A percentile compares a stretch with the other conserved stretches of the same genome.
Evolutionary conservation across 495 filamentous ascomycete species (phyloP).

Genomic region (Poronia punctata): DNA sequence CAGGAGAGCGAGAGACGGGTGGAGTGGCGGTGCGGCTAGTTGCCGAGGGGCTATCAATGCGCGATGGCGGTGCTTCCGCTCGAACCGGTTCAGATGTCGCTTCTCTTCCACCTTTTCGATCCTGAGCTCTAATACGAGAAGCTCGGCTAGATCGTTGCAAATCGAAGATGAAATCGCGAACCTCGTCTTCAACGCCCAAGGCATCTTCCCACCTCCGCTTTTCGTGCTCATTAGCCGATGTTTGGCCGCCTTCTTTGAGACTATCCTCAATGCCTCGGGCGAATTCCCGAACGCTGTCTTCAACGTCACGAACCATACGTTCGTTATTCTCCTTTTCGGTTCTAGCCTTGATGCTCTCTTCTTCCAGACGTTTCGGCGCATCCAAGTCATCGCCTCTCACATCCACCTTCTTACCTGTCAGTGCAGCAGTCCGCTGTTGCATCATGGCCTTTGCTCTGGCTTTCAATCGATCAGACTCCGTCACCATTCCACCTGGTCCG

Average conservation of each 20-base stretch:
- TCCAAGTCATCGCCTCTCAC: constrained; percentile 59
- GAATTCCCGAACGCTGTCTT: constrained; percentile 93
- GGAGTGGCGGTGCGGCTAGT: constrained; percentile 39
- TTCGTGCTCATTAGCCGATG: constrained; percentile 72
- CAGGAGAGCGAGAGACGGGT: constrained; percentile 28
- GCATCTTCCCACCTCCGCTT: constrained; percentile 92
- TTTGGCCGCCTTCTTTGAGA: constrained; percentile 72
- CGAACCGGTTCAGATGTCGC: constrained; percentile 39
- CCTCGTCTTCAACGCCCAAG: constrained; percentile 90
- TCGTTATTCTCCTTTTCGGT: constrained; percentile 90
- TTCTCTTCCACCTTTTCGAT: constrained; percentile 40
- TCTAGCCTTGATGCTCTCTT: constrained; percentile 73
- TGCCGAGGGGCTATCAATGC: constrained; percentile 33
- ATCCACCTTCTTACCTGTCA: constrained; percentile 74
- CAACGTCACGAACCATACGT: constrained; percentile 91
- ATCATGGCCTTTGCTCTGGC: constrained; percentile 95
- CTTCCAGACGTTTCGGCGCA: constrained; percentile 76
- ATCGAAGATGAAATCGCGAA: constrained; percentile 96
- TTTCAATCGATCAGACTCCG: constrained; percentile 90
- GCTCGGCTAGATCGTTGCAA: constrained; percentile 77
- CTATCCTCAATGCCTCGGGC: constrained; percentile 73
- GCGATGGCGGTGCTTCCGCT: constrained; percentile 33
- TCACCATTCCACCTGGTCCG: constrained; percentile 84
- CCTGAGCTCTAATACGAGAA: constrained; percentile 66
- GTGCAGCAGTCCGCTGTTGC: constrained; percentile 90